phyloP scores from a whole-genome alignment of 2,329 filamentous ascomycete species.

The Pochonia chlamydosporia region DNA sequence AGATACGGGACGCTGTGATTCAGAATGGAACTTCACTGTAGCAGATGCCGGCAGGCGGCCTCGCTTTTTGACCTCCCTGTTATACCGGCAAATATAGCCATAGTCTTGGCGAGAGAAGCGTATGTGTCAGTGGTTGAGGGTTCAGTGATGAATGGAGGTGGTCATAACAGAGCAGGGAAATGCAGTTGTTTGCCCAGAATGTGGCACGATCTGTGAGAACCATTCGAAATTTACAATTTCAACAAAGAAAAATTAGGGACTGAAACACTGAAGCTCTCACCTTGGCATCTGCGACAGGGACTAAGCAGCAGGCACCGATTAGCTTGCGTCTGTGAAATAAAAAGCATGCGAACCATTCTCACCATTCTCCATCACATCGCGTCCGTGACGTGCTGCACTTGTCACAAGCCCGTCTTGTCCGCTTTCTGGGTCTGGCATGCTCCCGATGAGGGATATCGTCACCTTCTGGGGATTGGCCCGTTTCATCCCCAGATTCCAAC shows the following conservation, averaged over 20 bases:
- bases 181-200: too few species aligned
- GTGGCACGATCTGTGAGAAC: too few species aligned
- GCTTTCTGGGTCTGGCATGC: constrained; percentile 21
- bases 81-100: constrained; percentile 30
- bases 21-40: not conserved
- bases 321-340: not conserved
- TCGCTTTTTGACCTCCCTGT: constrained; percentile 30
- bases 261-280: too few species aligned
- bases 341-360: constrained; percentile 12
- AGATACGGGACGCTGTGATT: not conserved
- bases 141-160: not conserved
- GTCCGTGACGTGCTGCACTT: constrained; percentile 33
- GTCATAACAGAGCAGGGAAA: not conserved
- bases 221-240: too few species aligned
- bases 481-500: not conserved
- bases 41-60: constrained; percentile 25
- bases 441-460: constrained; percentile 4
- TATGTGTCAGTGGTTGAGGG: not conserved
- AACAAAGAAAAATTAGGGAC: too few species aligned
- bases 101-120: constrained; percentile 22
- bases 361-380: constrained; percentile 39
- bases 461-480: not conserved
- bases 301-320: constrained; percentile 4
- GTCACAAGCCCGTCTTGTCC: constrained; percentile 24
- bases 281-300: constrained; percentile 29